phyloP scores from a whole-genome alignment of 176 grass and related monocot genomes.

The Ensete glaucum region DNA sequence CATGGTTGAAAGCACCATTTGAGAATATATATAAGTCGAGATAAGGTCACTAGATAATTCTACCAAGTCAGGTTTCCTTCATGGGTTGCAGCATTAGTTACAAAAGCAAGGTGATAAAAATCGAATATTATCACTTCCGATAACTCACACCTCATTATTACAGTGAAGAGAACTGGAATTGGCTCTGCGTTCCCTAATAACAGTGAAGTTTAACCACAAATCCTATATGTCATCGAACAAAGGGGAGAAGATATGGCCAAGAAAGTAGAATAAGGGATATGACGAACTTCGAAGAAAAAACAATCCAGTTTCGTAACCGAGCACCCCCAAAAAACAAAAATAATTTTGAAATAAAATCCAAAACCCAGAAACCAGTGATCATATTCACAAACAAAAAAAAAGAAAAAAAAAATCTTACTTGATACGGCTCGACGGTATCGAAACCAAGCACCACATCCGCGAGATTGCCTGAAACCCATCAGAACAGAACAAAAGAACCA shows the following conservation, averaged over 20 bases:
- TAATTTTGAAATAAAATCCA: not conserved
- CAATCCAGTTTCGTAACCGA: not conserved
- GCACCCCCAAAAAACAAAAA: not conserved
- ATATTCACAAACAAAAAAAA: not conserved
- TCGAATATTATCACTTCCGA: too few relatives aligned
- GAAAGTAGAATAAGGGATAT: too few relatives aligned
- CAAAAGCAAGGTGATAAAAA: not conserved
- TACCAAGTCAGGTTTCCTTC: not conserved
- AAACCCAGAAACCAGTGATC: not conserved
- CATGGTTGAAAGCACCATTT: too few relatives aligned
- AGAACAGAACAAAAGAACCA: constrained; percentile 1
- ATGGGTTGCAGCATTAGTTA: not conserved
- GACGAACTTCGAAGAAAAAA: not conserved
- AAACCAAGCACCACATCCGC: constrained; percentile 87
- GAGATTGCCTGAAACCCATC: constrained; percentile 36
- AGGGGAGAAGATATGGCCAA: too few relatives aligned
- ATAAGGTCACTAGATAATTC: too few relatives aligned
- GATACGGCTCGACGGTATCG: constrained; percentile 62
- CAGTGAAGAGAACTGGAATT: too few relatives aligned
- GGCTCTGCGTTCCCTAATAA: too few relatives aligned
- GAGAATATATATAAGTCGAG: too few relatives aligned
- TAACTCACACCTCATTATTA: too few relatives aligned
- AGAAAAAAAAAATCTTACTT: constrained; percentile 30
- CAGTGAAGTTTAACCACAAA: too few relatives aligned
- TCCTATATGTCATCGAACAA: too few relatives aligned